phyloP scores from a whole-genome alignment of 75 land plant species.

The Gnetum montanum region DNA sequence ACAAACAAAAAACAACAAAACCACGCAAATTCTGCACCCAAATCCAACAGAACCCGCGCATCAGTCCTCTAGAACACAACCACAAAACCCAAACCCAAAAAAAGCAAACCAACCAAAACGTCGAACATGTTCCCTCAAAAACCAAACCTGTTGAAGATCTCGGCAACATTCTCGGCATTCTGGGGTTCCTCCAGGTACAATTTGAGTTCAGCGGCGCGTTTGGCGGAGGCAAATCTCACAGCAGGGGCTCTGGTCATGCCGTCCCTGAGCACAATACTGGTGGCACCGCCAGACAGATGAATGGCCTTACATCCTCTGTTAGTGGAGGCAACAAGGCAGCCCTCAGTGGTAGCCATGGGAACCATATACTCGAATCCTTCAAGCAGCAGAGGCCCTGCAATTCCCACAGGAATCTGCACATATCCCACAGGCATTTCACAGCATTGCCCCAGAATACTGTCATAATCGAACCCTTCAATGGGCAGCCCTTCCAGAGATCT shows the following conservation, averaged over 20 bases:
- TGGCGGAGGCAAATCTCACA: constrained; percentile 43
- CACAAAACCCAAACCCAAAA: too few relatives aligned
- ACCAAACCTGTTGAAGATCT: constrained; percentile 64
- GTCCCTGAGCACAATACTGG: constrained; percentile 41
- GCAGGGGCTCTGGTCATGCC: constrained; percentile 85
- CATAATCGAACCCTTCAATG: constrained; percentile 56
- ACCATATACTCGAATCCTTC: constrained; percentile 52
- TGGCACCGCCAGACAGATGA: constrained; percentile 51
- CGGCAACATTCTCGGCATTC: constrained; percentile 47
- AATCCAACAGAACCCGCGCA: too few relatives aligned
- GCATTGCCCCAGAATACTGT: constrained; percentile 62
- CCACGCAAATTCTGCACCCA: too few relatives aligned
- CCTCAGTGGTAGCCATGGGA: constrained; percentile 90
- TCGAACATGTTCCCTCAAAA: too few relatives aligned
- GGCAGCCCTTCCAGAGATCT: constrained; percentile 56
- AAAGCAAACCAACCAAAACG: too few relatives aligned
- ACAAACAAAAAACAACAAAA: too few relatives aligned
- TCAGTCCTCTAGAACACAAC: too few relatives aligned
- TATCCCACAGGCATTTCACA: constrained; percentile 81
- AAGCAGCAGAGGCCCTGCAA: constrained; percentile 66
- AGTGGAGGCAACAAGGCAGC: constrained; percentile 75
- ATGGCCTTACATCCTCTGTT: constrained; percentile 86
- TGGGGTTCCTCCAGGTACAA: constrained; percentile 58
- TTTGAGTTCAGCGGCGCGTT: constrained; percentile 67
- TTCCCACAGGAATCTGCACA: constrained; percentile 74